Evolutionary conservation across 495 filamentous ascomycete species (phyloP).

Genomic region (Bryoglossum gracile): DNA sequence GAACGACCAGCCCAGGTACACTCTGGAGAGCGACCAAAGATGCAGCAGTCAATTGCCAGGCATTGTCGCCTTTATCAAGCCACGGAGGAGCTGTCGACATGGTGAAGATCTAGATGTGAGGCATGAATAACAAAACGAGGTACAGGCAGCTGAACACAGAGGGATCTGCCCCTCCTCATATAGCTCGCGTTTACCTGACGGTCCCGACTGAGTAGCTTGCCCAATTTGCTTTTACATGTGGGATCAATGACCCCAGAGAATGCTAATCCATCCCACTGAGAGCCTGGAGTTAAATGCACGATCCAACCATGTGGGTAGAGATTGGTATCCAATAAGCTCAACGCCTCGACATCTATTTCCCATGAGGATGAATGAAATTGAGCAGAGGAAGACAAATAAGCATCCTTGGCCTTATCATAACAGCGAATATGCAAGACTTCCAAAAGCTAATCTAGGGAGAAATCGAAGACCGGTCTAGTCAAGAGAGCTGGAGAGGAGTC

Average conservation of each 20-base stretch:
- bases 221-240: slow-evolving; percentile 4
- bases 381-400: slow-evolving; percentile 4
- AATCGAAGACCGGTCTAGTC: not conserved
- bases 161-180: not conserved
- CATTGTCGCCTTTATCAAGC: slow-evolving; percentile 47
- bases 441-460: not conserved
- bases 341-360: not conserved
- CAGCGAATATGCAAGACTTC: not conserved
- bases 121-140: not conserved
- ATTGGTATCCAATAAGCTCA: slow-evolving; percentile 12
- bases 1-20: slow-evolving; percentile 47
- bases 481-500: not conserved
- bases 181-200: no score
- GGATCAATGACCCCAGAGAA: not conserved
- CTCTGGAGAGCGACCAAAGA: slow-evolving; percentile 46
- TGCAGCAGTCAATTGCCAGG: slow-evolving; percentile 52
- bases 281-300: slow-evolving; percentile 1
- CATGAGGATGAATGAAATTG: slow-evolving; percentile 1
- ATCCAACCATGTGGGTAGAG: no score
- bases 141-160: not conserved
- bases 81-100: slow-evolving; percentile 20
- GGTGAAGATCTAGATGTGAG: not conserved
- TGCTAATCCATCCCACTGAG: slow-evolving; percentile 6
- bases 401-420: slow-evolving; percentile 1
- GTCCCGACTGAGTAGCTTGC: no score